Percentiles rank a stretch among this genome's conserved stretches.
These are phyloP conservation scores for Priceomyces haplophilus DNA, from an alignment of 805 yeast species.

Conservation along the genomic window DNA sequence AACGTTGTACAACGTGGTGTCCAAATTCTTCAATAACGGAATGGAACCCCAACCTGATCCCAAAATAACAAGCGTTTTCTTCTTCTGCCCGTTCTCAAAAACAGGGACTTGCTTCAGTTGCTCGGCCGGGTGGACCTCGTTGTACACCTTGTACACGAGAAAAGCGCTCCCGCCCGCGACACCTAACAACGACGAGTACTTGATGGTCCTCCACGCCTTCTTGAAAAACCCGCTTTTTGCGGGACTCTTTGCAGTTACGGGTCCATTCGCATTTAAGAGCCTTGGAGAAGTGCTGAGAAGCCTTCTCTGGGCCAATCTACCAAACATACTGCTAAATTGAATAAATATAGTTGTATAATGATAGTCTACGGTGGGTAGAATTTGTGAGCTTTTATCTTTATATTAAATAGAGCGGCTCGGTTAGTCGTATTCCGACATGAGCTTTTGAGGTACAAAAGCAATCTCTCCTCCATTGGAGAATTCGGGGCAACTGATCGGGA, in stretches of 20 bases:
- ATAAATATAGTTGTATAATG: background rate
- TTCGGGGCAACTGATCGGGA: background rate
- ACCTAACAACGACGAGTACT: conserved; percentile 45
- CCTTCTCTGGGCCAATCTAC: conserved; percentile 12
- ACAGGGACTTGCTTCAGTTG: conserved; percentile 61
- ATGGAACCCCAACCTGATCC: conserved; percentile 97
- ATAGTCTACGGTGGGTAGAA: too few species aligned
- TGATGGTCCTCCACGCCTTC: conserved; percentile 47
- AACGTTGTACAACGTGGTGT: conserved; percentile 83
- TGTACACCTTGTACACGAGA: conserved; percentile 53
- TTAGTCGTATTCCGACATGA: background rate
- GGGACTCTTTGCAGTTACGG: conserved; percentile 11
- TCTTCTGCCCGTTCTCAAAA: conserved; percentile 54
- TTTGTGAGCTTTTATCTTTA: background rate
- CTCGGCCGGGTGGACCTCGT: conserved; percentile 57
- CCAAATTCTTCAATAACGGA: conserved; percentile 77
- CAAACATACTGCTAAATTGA: conserved; percentile 4
- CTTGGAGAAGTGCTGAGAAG: conserved; percentile 22
- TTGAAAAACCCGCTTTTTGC: conserved; percentile 27
- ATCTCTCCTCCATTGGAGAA: background rate
- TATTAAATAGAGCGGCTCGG: background rate
- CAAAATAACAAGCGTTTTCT: conserved; percentile 72
- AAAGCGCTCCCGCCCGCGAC: conserved; percentile 54
- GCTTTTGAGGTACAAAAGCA: background rate
- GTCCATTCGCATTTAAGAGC: conserved; percentile 13